phyloP scores from a whole-genome alignment of 768 basidiomycete genomes.

The Leccinum broughii region DNA sequence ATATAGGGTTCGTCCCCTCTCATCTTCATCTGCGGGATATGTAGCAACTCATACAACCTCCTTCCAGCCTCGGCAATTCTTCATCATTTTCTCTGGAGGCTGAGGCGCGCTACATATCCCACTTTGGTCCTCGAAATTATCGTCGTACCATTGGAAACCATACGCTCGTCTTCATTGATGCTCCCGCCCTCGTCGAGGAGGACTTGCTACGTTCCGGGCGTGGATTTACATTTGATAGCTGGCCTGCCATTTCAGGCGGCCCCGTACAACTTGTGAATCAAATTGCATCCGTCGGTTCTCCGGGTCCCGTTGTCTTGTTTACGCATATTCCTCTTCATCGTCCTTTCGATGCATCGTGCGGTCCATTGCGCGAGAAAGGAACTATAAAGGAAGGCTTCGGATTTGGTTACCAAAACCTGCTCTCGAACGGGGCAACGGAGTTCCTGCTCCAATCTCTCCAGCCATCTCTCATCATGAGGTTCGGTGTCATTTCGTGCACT shows the following conservation, averaged over 20 bases:
- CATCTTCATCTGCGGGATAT: slow-evolving; percentile 3
- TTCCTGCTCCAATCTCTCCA: slow-evolving; percentile 65
- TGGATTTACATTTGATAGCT: slow-evolving; percentile 43
- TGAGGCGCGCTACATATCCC: slow-evolving; percentile 57
- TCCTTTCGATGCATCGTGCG: slow-evolving; percentile 67
- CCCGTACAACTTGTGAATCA: slow-evolving; percentile 55
- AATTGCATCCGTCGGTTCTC: slow-evolving; percentile 30
- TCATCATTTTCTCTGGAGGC: slow-evolving; percentile 42
- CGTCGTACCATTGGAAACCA: slow-evolving; percentile 68
- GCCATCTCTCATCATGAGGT: slow-evolving; percentile 80
- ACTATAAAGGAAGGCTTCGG: slow-evolving; percentile 74
- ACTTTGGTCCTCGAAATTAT: slow-evolving; percentile 77
- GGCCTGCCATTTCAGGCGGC: slow-evolving; percentile 50
- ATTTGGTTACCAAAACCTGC: slow-evolving; percentile 80
- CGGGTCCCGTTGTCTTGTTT: slow-evolving; percentile 65
- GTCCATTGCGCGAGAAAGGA: slow-evolving; percentile 73
- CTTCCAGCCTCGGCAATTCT: slow-evolving; percentile 31
- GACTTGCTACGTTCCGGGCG: slow-evolving; percentile 51
- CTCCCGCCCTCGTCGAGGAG: slow-evolving; percentile 74
- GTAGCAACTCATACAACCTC: slow-evolving; percentile 4
- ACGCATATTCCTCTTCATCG: slow-evolving; percentile 89
- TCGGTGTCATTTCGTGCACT: slow-evolving; percentile 14
- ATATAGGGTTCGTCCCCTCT: slow-evolving; percentile 60
- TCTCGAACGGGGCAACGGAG: slow-evolving; percentile 63
- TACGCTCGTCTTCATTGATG: slow-evolving; percentile 70